A percentile compares a stretch with the other conserved stretches of the same genome.
These are phyloP conservation scores for Triticum aestivum DNA, from an alignment of 176 grass and related monocot species.

Conservation along the genomic window DNA sequence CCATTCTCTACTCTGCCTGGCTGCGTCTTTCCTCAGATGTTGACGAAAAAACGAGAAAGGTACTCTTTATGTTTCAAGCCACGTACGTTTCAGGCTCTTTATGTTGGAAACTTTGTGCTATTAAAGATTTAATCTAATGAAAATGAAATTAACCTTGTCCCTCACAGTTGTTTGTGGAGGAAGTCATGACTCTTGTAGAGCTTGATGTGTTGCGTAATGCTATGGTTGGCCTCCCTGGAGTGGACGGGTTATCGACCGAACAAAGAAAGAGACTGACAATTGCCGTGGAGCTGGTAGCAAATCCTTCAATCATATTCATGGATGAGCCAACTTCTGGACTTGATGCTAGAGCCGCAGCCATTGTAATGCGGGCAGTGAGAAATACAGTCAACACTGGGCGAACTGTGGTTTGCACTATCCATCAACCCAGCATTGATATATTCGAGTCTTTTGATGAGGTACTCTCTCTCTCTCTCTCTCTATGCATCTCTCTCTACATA, in stretches of 20 bases:
- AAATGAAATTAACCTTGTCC: background rate
- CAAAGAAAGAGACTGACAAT: conserved; percentile 90
- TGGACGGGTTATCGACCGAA: conserved; percentile 80
- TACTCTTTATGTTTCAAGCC: background rate
- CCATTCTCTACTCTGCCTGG: conserved; percentile 82
- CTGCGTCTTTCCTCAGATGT: conserved; percentile 73
- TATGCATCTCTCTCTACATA: too few relatives aligned
- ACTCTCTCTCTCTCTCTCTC: background rate
- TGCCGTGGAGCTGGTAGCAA: conserved; percentile 83
- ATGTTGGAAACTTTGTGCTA: background rate
- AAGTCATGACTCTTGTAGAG: conserved; percentile 91
- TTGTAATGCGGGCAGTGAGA: conserved; percentile 89
- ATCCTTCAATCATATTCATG: conserved; percentile 97
- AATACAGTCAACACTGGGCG: conserved; percentile 96
- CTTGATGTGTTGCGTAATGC: conserved; percentile 66
- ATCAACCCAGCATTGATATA: conserved; percentile 97
- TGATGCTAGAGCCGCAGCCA: conserved; percentile 90
- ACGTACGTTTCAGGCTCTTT: background rate
- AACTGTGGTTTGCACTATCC: conserved; percentile 96
- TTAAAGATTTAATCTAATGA: too few relatives aligned
- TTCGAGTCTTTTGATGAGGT: conserved; percentile 99
- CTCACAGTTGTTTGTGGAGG: conserved; percentile 82
- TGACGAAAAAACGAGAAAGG: conserved; percentile 50
- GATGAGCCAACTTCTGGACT: conserved; percentile 97
- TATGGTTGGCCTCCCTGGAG: conserved; percentile 81